Evolutionary conservation across 2,329 filamentous ascomycete species (phyloP).

Genomic region (Hypoxylon sp.): DNA sequence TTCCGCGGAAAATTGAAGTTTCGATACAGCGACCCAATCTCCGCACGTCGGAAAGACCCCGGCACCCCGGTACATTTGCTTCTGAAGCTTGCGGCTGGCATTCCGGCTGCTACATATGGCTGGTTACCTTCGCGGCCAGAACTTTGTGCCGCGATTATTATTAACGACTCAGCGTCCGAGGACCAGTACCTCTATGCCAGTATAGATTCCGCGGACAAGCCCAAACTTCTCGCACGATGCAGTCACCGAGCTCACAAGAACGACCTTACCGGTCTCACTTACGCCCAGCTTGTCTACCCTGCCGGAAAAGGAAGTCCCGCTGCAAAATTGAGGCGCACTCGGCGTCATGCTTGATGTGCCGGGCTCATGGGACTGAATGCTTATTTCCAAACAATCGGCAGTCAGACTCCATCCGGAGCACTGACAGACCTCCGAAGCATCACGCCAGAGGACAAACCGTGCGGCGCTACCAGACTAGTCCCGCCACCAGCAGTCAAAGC

Average conservation of each 20-base stretch:
- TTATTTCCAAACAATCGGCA: constrained; percentile 63
- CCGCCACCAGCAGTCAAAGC: neutral
- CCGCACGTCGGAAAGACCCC: too few relatives aligned
- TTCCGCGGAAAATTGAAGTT: neutral
- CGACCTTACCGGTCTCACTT: constrained; percentile 75
- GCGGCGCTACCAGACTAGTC: neutral
- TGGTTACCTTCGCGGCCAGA: neutral
- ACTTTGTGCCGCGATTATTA: neutral
- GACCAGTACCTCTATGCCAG: neutral
- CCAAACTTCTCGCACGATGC: constrained; percentile 15
- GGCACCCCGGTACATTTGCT: too few relatives aligned
- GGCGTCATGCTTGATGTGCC: constrained; percentile 70
- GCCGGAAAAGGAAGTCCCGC: constrained; percentile 72
- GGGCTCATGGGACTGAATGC: constrained; percentile 70
- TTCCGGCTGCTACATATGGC: too few relatives aligned
- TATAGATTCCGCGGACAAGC: constrained; percentile 10
- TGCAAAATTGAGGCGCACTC: constrained; percentile 71
- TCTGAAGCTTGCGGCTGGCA: too few relatives aligned
- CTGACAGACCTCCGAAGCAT: neutral
- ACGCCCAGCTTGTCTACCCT: constrained; percentile 72
- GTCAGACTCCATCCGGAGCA: constrained; percentile 11
- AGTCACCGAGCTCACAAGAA: constrained; percentile 22
- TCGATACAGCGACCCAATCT: too few relatives aligned
- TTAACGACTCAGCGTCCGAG: neutral
- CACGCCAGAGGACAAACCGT: constrained; percentile 33